Evolutionary conservation across 352 stramenopile genomes (phyloP).

Genomic region (Phytophthora niederhauseri): DNA sequence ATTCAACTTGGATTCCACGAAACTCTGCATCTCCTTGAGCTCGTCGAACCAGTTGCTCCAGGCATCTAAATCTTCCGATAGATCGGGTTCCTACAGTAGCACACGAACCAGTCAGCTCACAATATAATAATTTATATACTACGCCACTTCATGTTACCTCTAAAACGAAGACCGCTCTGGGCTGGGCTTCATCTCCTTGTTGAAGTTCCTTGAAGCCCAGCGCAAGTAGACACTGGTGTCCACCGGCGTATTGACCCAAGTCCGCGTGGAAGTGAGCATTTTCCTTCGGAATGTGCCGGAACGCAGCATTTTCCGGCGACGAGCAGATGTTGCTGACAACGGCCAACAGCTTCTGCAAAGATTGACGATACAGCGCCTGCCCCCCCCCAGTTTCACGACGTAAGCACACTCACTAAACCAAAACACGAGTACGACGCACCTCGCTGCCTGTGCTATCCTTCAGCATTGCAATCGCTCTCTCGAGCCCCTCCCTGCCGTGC

Average conservation of each 20-base stretch:
- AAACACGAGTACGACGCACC: constrained; percentile 19
- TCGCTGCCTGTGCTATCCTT: constrained; percentile 41
- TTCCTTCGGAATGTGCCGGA: constrained; percentile 75
- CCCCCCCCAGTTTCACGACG: background rate
- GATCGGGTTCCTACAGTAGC: constrained; percentile 63
- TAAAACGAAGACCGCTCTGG: constrained; percentile 61
- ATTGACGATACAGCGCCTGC: constrained; percentile 41
- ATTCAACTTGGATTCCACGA: constrained; percentile 44
- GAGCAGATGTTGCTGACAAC: constrained; percentile 73
- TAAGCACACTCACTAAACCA: background rate
- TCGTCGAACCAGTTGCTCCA: constrained; percentile 87
- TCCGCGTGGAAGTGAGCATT: constrained; percentile 76
- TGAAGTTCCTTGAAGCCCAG: constrained; percentile 74
- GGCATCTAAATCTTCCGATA: constrained; percentile 72
- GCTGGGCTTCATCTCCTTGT: constrained; percentile 41
- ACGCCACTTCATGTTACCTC: constrained; percentile 42
- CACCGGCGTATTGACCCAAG: constrained; percentile 67
- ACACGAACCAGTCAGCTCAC: constrained; percentile 1
- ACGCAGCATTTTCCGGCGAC: constrained; percentile 69
- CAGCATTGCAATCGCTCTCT: constrained; percentile 48
- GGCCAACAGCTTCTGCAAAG: constrained; percentile 53
- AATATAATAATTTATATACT: background rate
- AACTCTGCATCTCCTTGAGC: constrained; percentile 67
- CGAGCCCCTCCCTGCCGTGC: constrained; percentile 49
- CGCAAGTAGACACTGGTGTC: constrained; percentile 66